Conservation (phyloP, 495 filamentous ascomycete species). For the Chaetomium fimeti region DNA sequence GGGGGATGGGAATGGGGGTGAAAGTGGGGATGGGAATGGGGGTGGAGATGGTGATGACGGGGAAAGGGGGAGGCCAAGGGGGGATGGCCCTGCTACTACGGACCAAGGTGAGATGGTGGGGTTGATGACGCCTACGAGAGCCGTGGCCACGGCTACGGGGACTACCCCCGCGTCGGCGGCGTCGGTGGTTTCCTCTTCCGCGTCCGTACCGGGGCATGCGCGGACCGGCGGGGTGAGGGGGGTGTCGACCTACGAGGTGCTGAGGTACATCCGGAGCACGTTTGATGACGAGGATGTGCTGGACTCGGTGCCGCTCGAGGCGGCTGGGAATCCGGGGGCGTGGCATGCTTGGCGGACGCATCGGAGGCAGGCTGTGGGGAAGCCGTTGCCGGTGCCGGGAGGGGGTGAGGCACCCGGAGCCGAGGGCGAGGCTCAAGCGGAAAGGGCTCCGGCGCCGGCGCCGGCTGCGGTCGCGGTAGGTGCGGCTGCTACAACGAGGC, state of each 20-base stretch:
- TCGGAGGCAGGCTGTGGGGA: constrained; percentile 40
- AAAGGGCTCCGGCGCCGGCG: constrained; percentile 13
- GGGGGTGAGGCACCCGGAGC: constrained; percentile 15
- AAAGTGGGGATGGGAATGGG: too few relatives aligned
- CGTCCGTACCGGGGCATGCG: constrained; percentile 13
- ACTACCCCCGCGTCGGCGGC: constrained; percentile 39
- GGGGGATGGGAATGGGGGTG: neutral
- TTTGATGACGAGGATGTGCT: constrained; percentile 77
- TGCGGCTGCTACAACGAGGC: constrained; percentile 35
- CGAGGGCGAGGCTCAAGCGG: neutral
- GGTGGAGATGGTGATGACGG: too few relatives aligned
- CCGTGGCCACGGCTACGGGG: constrained; percentile 24
- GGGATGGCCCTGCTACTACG: too few relatives aligned
- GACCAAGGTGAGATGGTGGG: neutral
- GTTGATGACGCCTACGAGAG: constrained; percentile 13
- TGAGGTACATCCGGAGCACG: constrained; percentile 75
- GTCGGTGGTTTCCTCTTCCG: constrained; percentile 15
- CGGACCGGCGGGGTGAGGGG: constrained; percentile 28
- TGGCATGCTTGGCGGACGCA: constrained; percentile 88
- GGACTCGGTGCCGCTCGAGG: constrained; percentile 74
- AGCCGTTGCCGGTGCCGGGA: constrained; percentile 22
- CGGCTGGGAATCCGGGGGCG: constrained; percentile 81
- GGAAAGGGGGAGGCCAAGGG: too few relatives aligned
- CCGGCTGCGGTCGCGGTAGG: neutral
- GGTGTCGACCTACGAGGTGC: constrained; percentile 57